Conservation (phyloP, 2,329 filamentous ascomycete species). For the Aspergillus sp. region DNA sequence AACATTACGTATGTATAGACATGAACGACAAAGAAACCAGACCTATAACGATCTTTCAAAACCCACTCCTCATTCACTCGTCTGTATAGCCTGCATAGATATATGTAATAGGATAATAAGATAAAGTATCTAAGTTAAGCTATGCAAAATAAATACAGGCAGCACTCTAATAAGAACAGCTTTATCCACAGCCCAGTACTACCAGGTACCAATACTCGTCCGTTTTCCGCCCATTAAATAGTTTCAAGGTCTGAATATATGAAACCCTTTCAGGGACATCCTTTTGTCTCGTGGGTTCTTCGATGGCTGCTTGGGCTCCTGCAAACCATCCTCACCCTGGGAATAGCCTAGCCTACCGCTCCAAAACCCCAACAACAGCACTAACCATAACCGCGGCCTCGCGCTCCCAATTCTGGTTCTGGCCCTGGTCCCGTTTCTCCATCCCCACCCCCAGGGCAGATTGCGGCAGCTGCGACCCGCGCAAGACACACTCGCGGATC, state of each 20-base stretch:
- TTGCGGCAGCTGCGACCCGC: slow-evolving; percentile 64
- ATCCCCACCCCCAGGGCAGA: slow-evolving; percentile 52
- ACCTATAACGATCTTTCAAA: no score
- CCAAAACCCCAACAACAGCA: slow-evolving; percentile 66
- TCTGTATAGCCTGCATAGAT: no score
- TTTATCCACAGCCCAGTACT: no score
- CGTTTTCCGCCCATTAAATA: slow-evolving; percentile 81
- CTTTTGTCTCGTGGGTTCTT: slow-evolving; percentile 9
- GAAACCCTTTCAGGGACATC: slow-evolving; percentile 50
- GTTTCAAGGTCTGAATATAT: slow-evolving; percentile 60
- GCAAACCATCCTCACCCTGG: neutral
- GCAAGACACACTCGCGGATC: slow-evolving; percentile 78
- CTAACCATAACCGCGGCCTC: slow-evolving; percentile 95
- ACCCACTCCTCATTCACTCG: no score
- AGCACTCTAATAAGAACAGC: no score
- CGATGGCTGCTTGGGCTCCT: slow-evolving; percentile 10
- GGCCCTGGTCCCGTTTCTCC: slow-evolving; percentile 45
- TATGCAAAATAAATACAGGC: no score
- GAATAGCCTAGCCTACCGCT: slow-evolving; percentile 5
- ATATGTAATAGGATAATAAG: no score
- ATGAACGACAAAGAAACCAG: no score
- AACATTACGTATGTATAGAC: no score
- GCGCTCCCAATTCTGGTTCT: slow-evolving; percentile 70
- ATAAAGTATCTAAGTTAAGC: no score
- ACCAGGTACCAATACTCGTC: slow-evolving; percentile 63